phyloP scores from a whole-genome alignment of 441 rosid species.

The Bruguiera hainesii region DNA sequence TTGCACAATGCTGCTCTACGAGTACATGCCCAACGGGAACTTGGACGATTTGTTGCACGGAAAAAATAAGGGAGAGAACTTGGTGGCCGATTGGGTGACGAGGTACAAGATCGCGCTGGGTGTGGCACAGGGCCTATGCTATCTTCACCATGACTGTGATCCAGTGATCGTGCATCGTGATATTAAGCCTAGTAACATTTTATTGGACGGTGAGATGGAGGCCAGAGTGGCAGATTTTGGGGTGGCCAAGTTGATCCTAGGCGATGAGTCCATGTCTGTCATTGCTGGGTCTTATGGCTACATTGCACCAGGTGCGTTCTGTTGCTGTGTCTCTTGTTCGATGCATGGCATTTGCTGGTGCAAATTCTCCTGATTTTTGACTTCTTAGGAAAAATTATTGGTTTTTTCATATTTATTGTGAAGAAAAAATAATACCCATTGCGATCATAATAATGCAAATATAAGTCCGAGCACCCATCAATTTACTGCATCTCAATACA shows the following conservation, averaged over 20 bases:
- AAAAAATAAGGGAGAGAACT: constrained; percentile 53
- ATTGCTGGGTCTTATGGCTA: constrained; percentile 97
- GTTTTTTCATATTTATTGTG: too few relatives aligned
- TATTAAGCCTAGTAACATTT: constrained; percentile 85
- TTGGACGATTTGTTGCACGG: constrained; percentile 77
- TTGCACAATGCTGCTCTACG: constrained; percentile 85
- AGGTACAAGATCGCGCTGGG: constrained; percentile 81
- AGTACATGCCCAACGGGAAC: constrained; percentile 94
- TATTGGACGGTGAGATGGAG: constrained; percentile 82
- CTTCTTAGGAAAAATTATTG: too few relatives aligned
- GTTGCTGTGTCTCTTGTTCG: background rate
- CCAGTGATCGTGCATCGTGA: constrained; percentile 96
- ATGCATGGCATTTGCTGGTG: background rate
- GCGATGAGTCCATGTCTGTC: constrained; percentile 96
- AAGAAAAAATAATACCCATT: too few relatives aligned
- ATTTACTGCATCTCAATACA: too few relatives aligned
- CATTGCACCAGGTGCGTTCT: constrained; percentile 83
- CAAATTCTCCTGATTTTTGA: background rate
- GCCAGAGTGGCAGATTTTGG: constrained; percentile 99
- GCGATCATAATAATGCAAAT: too few relatives aligned
- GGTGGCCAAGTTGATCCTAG: constrained; percentile 76
- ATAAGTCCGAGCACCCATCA: too few relatives aligned
- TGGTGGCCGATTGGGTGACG: constrained; percentile 80
- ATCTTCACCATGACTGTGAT: constrained; percentile 94
- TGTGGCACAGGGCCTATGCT: constrained; percentile 94